Conservation (phyloP, 31 red algal genomes). For the Endocladia muricata region DNA sequence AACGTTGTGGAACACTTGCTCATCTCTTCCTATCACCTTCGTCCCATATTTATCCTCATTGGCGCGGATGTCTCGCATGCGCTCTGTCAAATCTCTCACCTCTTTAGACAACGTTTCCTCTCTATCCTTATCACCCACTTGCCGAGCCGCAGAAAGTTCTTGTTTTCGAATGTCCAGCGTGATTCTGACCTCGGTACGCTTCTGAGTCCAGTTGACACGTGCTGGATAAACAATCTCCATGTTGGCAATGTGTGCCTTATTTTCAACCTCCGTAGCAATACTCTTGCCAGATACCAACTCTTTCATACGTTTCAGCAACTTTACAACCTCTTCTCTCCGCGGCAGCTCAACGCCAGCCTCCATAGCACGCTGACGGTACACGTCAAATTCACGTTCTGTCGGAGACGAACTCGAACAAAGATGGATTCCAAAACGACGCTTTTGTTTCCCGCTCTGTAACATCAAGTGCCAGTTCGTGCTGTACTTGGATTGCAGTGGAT, state of each 20-base stretch:
- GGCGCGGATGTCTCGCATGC: constrained; percentile 26
- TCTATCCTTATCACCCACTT: not conserved
- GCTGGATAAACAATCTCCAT: constrained; percentile 66
- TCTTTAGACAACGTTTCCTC: constrained; percentile 25
- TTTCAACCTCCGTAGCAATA: constrained; percentile 51
- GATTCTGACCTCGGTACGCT: constrained; percentile 57
- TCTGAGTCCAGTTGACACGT: constrained; percentile 65
- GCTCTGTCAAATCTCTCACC: constrained; percentile 22
- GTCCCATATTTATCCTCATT: constrained; percentile 45
- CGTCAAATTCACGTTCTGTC: constrained; percentile 52
- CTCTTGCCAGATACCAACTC: constrained; percentile 2
- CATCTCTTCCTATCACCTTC: constrained; percentile 19
- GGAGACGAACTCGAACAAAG: constrained; percentile 32
- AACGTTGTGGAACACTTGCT: constrained; percentile 41
- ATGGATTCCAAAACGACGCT: constrained; percentile 35
- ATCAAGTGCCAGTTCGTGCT: constrained; percentile 42
- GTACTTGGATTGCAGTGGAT: constrained; percentile 11
- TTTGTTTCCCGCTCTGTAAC: constrained; percentile 37
- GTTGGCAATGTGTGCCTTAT: constrained; percentile 58
- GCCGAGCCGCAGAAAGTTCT: constrained; percentile 10
- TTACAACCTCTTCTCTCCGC: constrained; percentile 55
- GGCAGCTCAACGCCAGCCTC: constrained; percentile 30
- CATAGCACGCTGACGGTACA: constrained; percentile 30
- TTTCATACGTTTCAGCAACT: constrained; percentile 23
- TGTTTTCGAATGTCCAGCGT: constrained; percentile 49